Evolutionary conservation across 1,284 basidiomycete genomes (phyloP).

Genomic region (Cutaneotrichosporon arboriforme): DNA sequence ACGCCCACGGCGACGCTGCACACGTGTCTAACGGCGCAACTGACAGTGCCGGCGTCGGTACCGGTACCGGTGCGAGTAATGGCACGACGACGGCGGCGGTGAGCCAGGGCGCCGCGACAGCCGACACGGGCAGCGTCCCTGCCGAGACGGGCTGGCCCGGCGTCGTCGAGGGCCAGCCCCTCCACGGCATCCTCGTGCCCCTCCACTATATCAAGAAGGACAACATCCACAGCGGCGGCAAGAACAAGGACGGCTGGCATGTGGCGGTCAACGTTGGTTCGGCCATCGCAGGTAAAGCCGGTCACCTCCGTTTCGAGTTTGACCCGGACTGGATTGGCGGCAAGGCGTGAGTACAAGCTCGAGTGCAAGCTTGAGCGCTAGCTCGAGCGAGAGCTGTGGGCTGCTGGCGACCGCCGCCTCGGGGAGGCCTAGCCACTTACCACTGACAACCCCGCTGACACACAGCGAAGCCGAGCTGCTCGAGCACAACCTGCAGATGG

Average conservation of each 20-base stretch:
- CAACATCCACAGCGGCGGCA: conserved; percentile 4
- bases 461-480: conserved; percentile 8
- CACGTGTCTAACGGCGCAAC: background rate
- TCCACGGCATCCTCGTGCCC: conserved; percentile 29
- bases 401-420: too few species aligned
- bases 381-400: too few species aligned
- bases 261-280: conserved; percentile 5
- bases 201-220: conserved; percentile 29
- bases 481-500: conserved; percentile 4
- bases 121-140: conserved; percentile 21
- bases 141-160: conserved; percentile 41
- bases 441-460: background rate
- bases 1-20: background rate
- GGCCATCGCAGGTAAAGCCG: conserved; percentile 23
- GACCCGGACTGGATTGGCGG: conserved; percentile 44
- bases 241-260: conserved; percentile 1
- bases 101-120: conserved; percentile 16
- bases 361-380: background rate
- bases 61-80: background rate
- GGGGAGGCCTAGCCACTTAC: too few species aligned
- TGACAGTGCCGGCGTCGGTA: too few species aligned
- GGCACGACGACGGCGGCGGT: conserved; percentile 20
- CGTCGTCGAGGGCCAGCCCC: conserved; percentile 29
- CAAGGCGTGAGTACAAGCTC: conserved; percentile 34
- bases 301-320: conserved; percentile 41